Base-by-base conservation (phyloP, 345 rosid genomes). In the Diplotaxis tenuifolia region DNA sequence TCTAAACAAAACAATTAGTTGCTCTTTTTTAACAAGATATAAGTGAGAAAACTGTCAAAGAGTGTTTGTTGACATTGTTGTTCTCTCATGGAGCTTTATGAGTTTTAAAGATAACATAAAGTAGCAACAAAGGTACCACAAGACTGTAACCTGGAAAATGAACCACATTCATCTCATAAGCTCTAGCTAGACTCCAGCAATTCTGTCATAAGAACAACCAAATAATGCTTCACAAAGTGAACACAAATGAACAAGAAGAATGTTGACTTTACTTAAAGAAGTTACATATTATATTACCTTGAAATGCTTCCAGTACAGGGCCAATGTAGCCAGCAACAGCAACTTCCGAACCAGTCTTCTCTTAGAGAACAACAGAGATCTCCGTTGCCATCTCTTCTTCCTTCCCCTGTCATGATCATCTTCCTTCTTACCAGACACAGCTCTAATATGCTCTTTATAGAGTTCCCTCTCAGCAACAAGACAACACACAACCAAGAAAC, bases 81-180 rank as follows among this genome's bases (percentile, higher is more conserved):
- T 16, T 47, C 21, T 47, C 75, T 75, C 75, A 76, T 64, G 79
- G 45, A 76, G 50, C 75, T 68, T 65, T 69, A 10, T 72, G 76
- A 9, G 95, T 88, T 85, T 78, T 80, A 75, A 72, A 82, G 63
- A 81, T 75, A 6, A 84, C 81, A 49, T 80, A 88, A 31, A 65
- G 82, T 82, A 91, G 62, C 78, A 87, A 73, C 34, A 85, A 40
- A 23, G 99, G 97, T 72, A 91, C 76, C 10, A 70, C 82, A 53
- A 91, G 65, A 81, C 92, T 54, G 70, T 91, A 95, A 23, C 75
- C 90, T 2, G 92, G 96, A 80, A 88, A 94, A 81, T 91, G 89
- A 66, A 86, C 55, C 65, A 61, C 7, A 47, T 92, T 95, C 97
- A 95, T 92, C 85, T 92, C 96, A 52, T 87, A 95, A 21, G 96